Evolutionary conservation across 1,139 yeast genomes (phyloP), one percentile per base, ranked within the genome.

Genomic region (Barnettozyma hawaiiensis): DNA sequence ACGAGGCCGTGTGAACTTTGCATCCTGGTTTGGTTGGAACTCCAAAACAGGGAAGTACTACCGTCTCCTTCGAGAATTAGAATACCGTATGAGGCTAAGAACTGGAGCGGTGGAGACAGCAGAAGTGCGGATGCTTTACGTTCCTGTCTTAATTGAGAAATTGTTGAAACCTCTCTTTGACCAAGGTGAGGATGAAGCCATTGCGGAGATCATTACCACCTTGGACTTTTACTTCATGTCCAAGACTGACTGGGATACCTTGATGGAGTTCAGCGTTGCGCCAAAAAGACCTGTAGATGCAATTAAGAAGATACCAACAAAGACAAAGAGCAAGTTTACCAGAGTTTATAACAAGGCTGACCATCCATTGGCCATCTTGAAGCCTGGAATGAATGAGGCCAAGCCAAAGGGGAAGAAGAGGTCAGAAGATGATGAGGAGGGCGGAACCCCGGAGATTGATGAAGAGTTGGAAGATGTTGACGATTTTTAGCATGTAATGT

Each of bases 1-100:
- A 37, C 65, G 73, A 2, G 83, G 83, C 9, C 70, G 96, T 53
- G 78, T 82, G 46, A 81, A 78, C 63, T 94, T 94, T 64, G 78
- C 97, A 1, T 67, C 82, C 2, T 89, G 94, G 85, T 70, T 94
- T 47, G 99, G 99, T 1, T 92, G 90, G 60, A 85, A 85, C 58
- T 89, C 97, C 16, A 89, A 87, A 64, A 71, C 76, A 27, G 78
- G 82, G 67, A 92, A 92, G 63, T 85, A 76, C 58, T 77, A 72
- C 48, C 73, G 98, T 47, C 62, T 86, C 48, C 67, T 94, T 37
- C 96, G 90, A 53, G 97, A 89, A 58, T 57, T 94, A 40, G 96
- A 89, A 49, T 84, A 94, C 53, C 97, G 90, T 59, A 78, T 95
- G 12, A 75, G 96, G 39, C 71, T 89, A 45, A 73, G 79, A 50